Evolutionary conservation across 202 grass and related monocot species (phyloP).

Genomic region (Miscanthus sacchariflorus): DNA sequence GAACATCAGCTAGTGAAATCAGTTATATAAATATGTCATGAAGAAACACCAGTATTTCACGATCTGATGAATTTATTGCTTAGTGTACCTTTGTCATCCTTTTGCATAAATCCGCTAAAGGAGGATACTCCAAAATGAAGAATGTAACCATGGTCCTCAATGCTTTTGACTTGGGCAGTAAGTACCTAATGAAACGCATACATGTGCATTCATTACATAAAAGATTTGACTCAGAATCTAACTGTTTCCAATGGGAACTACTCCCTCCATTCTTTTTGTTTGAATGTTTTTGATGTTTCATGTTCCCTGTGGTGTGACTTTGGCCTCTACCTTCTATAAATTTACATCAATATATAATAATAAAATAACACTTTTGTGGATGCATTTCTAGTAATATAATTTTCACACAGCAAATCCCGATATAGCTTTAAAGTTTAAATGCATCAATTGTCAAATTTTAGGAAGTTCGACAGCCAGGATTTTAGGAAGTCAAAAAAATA

Average conservation of each 20-base stretch:
- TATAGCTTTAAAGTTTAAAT: neutral
- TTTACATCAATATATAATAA: neutral
- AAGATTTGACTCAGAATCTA: constrained; percentile 24
- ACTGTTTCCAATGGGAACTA: constrained; percentile 12
- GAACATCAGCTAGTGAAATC: constrained; percentile 27
- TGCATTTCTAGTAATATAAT: neutral
- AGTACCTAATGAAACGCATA: constrained; percentile 65
- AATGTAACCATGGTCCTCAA: constrained; percentile 99
- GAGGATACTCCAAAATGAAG: constrained; percentile 87
- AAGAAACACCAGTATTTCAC: constrained; percentile 24
- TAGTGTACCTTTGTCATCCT: constrained; percentile 66
- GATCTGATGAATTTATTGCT: constrained; percentile 17
- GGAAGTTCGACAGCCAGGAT: neutral
- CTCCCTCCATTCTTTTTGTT: neutral
- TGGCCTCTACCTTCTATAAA: constrained; percentile 9
- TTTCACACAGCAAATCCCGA: neutral
- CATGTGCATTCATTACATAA: constrained; percentile 27
- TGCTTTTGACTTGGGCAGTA: constrained; percentile 88
- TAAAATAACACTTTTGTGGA: neutral
- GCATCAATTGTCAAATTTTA: neutral
- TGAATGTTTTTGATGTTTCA: neutral
- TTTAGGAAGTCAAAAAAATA: neutral
- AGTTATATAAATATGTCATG: constrained; percentile 15
- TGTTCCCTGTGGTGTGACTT: neutral
- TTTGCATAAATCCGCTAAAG: constrained; percentile 97